Evolutionary conservation across 257 asterid species (phyloP), one percentile per base, ranked within the genome.

Genomic region (Verbena officinalis): DNA sequence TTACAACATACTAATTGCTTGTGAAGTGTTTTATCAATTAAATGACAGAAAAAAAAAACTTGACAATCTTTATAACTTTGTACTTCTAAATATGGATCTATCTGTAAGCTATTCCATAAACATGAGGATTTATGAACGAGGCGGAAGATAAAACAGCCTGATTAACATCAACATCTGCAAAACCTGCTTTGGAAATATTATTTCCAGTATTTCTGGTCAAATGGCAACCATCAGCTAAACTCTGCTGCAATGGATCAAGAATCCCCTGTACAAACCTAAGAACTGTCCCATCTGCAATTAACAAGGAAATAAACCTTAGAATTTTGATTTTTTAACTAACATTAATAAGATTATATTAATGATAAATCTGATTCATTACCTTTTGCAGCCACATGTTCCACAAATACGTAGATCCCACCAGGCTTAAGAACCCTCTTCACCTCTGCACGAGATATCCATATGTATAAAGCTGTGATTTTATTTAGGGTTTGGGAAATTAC

Each of bases 401-500:
- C 85, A 62, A 92, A 92, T 64, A 92, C 36, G 81, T 82, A 92
- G 23, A 70, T 0, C 15, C 98, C 98, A 1, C 98, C 98, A 0
- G 97, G 97, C 82, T 73, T 85, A 52, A 92, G 97, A 73, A 92
- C 98, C 83, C 98, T 82, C 73, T 59, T 84, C 59, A 92, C 78
- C 81, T 92, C 98, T 92, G 78, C 16, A 73, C 1, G 34, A 44
- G 14, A 59, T 9, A 54, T 65, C 6, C 12, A 43, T 17, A 22
- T 27, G 2, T 2, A 27, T 5, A 27, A 27, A 27, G 33, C 33
- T 27, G 33, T 27, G 33, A 27, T 27, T 27, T 27, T 27, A 27
- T 27, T 5, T n/a, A n/a, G n/a, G n/a, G n/a, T n/a, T n/a, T n/a
- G n/a, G n/a, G n/a, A n/a, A n/a, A n/a, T n/a, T n/a, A n/a, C n/a